A percentile compares a stretch with the other conserved stretches of the same genome.
phyloP scores from a whole-genome alignment of 2,329 filamentous ascomycete genomes.

The Fusarium subglutinans region DNA sequence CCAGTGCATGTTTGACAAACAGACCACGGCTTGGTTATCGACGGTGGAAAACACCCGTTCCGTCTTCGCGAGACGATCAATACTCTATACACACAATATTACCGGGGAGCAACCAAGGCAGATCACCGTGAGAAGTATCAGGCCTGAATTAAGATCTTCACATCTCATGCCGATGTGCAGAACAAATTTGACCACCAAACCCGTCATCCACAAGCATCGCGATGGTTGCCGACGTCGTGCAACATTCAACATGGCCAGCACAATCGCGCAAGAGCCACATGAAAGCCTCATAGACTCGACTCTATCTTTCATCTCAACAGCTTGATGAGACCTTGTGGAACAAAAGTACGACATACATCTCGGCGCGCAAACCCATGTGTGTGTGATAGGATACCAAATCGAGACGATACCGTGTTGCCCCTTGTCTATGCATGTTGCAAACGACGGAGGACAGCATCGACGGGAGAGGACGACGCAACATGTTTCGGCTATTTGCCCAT shows the following conservation, averaged over 20 bases:
- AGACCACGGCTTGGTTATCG: not conserved
- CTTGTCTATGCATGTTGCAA: conserved; percentile 22
- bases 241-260: conserved; percentile 7
- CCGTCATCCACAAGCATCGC: not conserved
- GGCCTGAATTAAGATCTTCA: conserved; percentile 29
- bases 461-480: conserved; percentile 25
- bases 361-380: conserved; percentile 15
- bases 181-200: conserved; percentile 19
- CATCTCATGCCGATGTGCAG: conserved; percentile 10
- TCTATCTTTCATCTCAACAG: not conserved
- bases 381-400: conserved; percentile 18
- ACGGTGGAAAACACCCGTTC: not conserved
- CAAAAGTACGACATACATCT: conserved; percentile 12
- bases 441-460: conserved; percentile 22
- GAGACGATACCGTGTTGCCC: conserved; percentile 19
- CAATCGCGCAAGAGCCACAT: not conserved
- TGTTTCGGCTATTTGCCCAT: conserved; percentile 37
- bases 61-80: not conserved
- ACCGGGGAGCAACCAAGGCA: not conserved
- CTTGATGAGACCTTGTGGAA: conserved; percentile 1
- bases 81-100: not conserved
- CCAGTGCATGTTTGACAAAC: not conserved
- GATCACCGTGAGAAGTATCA: not conserved
- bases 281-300: conserved; percentile 14
- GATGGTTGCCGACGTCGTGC: conserved; percentile 8